Evolutionary conservation across 73 alveolate genomes (phyloP).

Genomic region (Tetrahymena thermophila): DNA sequence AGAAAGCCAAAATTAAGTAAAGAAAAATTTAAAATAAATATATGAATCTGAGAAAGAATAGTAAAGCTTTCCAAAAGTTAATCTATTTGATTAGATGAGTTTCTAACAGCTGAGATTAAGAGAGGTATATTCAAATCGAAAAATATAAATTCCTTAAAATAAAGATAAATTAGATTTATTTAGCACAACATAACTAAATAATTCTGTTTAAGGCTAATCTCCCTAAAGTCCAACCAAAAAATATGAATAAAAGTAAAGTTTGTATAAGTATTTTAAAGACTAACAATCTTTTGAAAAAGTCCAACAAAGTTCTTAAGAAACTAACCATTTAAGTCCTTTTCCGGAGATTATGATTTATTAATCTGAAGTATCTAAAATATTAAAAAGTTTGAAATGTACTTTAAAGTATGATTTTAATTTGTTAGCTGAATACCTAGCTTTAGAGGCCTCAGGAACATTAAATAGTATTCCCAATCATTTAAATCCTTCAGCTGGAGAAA

Average conservation of each 20-base stretch:
- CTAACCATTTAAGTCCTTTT: not conserved
- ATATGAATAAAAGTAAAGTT: not conserved
- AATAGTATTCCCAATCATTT: not conserved
- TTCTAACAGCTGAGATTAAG: not conserved
- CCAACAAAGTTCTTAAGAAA: not conserved
- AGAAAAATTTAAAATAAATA: too few relatives aligned
- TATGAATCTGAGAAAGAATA: not conserved
- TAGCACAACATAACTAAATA: not conserved
- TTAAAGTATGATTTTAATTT: not conserved
- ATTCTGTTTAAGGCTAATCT: not conserved
- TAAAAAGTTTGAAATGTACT: not conserved
- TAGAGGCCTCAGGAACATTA: not conserved
- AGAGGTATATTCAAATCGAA: not conserved
- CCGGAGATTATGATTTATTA: not conserved
- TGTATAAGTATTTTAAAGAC: not conserved
- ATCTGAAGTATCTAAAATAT: not conserved
- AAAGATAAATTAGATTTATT: not conserved
- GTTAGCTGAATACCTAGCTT: not conserved
- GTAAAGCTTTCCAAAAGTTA: not conserved
- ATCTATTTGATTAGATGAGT: not conserved
- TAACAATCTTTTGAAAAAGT: not conserved
- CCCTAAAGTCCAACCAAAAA: not conserved
- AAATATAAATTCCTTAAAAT: not conserved
- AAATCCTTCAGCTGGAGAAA: not conserved
- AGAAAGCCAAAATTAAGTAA: not conserved